Evolutionary conservation across 225 moss, liverwort and hornwort species (phyloP).

Genomic region (Sphagnum tenellum): DNA sequence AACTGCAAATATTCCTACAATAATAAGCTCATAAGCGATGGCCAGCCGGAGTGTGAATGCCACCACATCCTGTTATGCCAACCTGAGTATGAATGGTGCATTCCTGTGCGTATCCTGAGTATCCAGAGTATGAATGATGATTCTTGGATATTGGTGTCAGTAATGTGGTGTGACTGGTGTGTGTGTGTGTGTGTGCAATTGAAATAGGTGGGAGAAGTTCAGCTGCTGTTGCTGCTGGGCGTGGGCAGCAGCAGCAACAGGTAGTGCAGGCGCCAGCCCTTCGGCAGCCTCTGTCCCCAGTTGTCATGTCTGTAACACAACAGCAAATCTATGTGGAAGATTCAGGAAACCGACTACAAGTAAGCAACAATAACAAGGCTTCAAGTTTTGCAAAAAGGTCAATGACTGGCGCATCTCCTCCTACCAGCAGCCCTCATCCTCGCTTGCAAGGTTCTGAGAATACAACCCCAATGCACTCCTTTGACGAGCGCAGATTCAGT

Average conservation of each 20-base stretch:
- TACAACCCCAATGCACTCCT: conserved; percentile 30
- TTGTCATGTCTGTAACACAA: conserved; percentile 22
- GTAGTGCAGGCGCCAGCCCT: conserved; percentile 8
- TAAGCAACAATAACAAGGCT: not conserved
- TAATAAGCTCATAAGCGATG: no score
- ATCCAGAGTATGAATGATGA: no score
- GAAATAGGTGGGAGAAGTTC: no score
- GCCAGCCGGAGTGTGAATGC: no score
- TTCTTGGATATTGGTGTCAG: no score
- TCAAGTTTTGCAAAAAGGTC: no score
- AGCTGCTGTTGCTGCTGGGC: conserved; percentile 11
- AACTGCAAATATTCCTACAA: no score
- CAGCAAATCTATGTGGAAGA: conserved; percentile 34
- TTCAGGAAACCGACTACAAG: conserved; percentile 17
- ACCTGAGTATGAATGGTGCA: no score
- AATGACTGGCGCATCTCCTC: not conserved
- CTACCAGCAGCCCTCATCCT: not conserved
- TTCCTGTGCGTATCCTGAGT: no score
- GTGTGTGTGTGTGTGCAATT: no score
- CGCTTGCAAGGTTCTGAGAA: conserved; percentile 26
- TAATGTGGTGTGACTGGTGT: no score
- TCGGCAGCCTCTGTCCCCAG: conserved; percentile 34
- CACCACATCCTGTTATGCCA: no score
- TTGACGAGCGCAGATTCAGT: conserved; percentile 46
- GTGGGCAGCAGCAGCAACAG: conserved; percentile 13